phyloP scores from a whole-genome alignment of 2,329 filamentous ascomycete species.

The Furcasterigmium furcatum region DNA sequence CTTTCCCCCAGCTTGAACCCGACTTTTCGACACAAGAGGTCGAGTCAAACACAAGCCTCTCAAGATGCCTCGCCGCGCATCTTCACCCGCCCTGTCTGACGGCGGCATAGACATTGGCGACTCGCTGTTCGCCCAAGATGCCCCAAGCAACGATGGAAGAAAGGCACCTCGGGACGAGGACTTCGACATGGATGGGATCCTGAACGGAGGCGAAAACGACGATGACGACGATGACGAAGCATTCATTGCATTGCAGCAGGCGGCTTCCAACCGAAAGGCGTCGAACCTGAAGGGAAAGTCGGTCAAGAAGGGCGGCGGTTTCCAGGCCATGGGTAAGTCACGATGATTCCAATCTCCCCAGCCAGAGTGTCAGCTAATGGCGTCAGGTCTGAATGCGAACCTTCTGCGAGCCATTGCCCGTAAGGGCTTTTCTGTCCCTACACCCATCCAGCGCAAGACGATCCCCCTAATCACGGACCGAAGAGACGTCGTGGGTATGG shows the following conservation, averaged over 20 bases:
- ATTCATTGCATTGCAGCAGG: constrained; percentile 86
- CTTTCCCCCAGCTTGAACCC: neutral
- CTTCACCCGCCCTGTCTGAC: constrained; percentile 83
- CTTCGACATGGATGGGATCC: constrained; percentile 58
- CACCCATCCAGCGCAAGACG: constrained; percentile 94
- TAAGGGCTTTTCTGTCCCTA: constrained; percentile 95
- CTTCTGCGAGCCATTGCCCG: constrained; percentile 86
- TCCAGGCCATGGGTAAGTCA: constrained; percentile 80
- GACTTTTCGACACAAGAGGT: neutral
- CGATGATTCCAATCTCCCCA: neutral
- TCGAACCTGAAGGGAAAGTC: constrained; percentile 79
- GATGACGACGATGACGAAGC: constrained; percentile 73
- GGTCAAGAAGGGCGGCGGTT: constrained; percentile 93
- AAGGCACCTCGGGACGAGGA: constrained; percentile 30
- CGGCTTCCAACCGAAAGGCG: constrained; percentile 82
- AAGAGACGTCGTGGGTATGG: constrained; percentile 98
- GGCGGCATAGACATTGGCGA: constrained; percentile 87
- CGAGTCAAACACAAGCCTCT: neutral
- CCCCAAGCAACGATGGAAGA: constrained; percentile 33
- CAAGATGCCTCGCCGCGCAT: constrained; percentile 67
- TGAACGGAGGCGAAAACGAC: constrained; percentile 53
- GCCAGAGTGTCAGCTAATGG: constrained; percentile 11
- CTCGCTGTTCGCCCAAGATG: constrained; percentile 65
- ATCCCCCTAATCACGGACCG: constrained; percentile 87
- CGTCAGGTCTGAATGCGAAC: constrained; percentile 68